Conservation (phyloP, 495 filamentous ascomycete genomes). For the Clavariopsis aquatica region DNA sequence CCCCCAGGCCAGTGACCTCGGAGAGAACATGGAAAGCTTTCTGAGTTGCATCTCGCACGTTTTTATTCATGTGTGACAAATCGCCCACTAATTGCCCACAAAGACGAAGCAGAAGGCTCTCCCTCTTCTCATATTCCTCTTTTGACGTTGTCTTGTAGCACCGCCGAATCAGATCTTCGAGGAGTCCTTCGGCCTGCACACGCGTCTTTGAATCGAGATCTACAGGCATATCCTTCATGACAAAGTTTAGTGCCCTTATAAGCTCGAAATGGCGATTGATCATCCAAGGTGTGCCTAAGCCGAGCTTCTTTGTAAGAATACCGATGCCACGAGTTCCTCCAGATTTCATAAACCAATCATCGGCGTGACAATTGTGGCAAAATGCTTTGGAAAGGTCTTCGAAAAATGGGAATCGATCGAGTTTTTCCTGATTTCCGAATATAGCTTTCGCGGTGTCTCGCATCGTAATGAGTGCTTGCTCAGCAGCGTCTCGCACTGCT, state of each 20-base stretch:
- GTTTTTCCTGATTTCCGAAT: conserved; percentile 70
- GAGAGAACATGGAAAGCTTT: conserved; percentile 78
- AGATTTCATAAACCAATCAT: conserved; percentile 97
- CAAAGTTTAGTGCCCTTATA: conserved; percentile 82
- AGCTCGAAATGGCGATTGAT: conserved; percentile 79
- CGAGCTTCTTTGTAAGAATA: conserved; percentile 73
- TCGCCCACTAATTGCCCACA: conserved; percentile 83
- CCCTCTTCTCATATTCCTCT: conserved; percentile 69
- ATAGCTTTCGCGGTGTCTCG: conserved; percentile 77
- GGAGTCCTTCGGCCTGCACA: conserved; percentile 72
- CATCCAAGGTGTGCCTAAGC: conserved; percentile 82
- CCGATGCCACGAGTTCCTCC: conserved; percentile 89
- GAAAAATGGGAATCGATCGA: conserved; percentile 78
- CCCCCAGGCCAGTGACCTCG: conserved; percentile 69
- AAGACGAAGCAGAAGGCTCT: conserved; percentile 67
- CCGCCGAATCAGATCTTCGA: conserved; percentile 72
- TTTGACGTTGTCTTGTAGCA: conserved; percentile 74
- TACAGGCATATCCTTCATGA: conserved; percentile 94
- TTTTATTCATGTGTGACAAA: conserved; percentile 88
- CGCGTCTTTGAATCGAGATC: conserved; percentile 88
- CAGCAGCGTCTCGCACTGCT: conserved; percentile 79
- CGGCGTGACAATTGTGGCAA: conserved; percentile 90
- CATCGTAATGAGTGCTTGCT: conserved; percentile 71
- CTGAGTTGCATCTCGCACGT: conserved; percentile 84
- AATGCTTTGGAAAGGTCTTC: conserved; percentile 75